A percentile compares a stretch with the other conserved stretches of the same genome.
Conservation (phyloP, 169 alveolate species). For the Toxoplasma gondii region DNA sequence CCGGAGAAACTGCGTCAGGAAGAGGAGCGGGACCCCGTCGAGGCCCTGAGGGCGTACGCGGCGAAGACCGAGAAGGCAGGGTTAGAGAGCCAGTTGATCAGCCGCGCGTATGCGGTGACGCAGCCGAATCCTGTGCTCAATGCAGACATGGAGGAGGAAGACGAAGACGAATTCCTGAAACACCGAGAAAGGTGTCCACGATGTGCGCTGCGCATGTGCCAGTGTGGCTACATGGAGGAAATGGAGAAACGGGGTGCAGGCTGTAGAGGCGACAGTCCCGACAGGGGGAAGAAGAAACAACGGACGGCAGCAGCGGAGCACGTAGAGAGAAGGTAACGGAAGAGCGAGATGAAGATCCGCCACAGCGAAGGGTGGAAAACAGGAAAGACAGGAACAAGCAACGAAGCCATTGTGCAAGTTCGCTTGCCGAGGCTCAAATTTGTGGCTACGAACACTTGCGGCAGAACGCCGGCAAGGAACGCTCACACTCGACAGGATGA, state of each 20-base stretch:
- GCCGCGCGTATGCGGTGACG: conserved; percentile 65
- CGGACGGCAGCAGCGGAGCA: neutral
- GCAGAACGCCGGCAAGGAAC: no score
- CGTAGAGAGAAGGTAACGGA: no score
- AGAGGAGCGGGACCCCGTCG: conserved; percentile 50
- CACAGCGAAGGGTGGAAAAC: no score
- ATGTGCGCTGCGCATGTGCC: conserved; percentile 38
- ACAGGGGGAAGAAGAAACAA: neutral
- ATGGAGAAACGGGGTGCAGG: neutral
- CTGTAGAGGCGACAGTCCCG: neutral
- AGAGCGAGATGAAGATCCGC: no score
- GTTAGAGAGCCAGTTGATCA: conserved; percentile 31
- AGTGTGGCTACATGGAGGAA: conserved; percentile 47
- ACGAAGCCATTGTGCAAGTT: no score
- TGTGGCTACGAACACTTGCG: no score
- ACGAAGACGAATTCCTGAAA: neutral
- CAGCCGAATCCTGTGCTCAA: conserved; percentile 66
- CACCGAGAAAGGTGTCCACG: conserved; percentile 1
- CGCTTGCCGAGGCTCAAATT: no score
- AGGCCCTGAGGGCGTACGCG: conserved; percentile 59
- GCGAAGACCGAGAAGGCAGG: neutral
- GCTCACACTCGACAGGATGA: no score
- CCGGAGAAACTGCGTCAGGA: neutral
- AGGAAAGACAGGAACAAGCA: no score
- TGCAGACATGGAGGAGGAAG: conserved; percentile 46